Conservation (phyloP, 2,329 filamentous ascomycete genomes). For the Drechmeria coniospora region DNA sequence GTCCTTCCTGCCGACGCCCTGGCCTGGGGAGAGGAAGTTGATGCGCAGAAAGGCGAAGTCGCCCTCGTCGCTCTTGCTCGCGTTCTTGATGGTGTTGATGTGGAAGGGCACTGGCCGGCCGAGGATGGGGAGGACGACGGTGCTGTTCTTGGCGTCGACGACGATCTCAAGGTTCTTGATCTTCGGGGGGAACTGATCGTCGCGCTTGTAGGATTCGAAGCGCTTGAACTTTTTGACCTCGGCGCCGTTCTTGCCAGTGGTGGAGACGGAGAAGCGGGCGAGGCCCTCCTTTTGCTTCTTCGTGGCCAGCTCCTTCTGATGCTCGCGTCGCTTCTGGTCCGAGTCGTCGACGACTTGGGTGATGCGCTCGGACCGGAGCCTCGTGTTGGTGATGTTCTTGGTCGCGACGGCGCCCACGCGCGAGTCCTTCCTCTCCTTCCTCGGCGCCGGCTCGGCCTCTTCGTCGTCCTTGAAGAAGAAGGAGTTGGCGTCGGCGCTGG, state of each 20-base stretch:
- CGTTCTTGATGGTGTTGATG: slow-evolving; percentile 96
- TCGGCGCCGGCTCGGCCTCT: slow-evolving; percentile 70
- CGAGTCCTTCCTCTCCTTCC: slow-evolving; percentile 75
- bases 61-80: slow-evolving; percentile 91
- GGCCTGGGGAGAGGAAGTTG: slow-evolving; percentile 93
- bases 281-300: slow-evolving; percentile 88
- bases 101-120: slow-evolving; percentile 95
- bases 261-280: slow-evolving; percentile 71
- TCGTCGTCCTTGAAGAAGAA: slow-evolving; percentile 99
- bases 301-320: slow-evolving; percentile 73
- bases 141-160: slow-evolving; percentile 79
- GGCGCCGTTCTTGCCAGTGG: slow-evolving; percentile 71
- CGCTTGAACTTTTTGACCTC: slow-evolving; percentile 97
- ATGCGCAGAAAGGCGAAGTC: slow-evolving; percentile 89
- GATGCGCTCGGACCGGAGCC: slow-evolving; percentile 79
- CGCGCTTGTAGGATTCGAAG: slow-evolving; percentile 97
- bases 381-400: slow-evolving; percentile 89
- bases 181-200: slow-evolving; percentile 76
- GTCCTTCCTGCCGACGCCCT: slow-evolving; percentile 92
- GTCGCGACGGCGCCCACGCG: slow-evolving; percentile 77
- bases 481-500: slow-evolving; percentile 83
- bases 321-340: slow-evolving; percentile 71
- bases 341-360: slow-evolving; percentile 80
- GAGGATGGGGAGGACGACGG: slow-evolving; percentile 91
- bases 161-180: slow-evolving; percentile 79